phyloP scores from a whole-genome alignment of 2,329 filamentous ascomycete genomes.

The Scedosporium minutisporum region DNA sequence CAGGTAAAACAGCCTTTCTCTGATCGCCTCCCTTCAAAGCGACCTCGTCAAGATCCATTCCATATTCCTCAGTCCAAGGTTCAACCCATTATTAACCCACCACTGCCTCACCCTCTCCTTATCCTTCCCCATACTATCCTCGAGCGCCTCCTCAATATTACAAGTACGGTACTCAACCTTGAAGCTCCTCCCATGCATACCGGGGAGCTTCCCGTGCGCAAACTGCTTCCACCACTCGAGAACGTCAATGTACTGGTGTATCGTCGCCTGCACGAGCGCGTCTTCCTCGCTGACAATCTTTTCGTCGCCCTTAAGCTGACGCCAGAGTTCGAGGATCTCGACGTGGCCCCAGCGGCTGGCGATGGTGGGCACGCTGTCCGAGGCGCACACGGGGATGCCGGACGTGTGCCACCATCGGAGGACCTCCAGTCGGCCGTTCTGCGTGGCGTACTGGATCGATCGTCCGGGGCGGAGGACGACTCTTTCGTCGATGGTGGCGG shows the following conservation, averaged over 20 bases:
- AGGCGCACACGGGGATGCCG: slow-evolving; percentile 67
- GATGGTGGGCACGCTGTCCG: slow-evolving; percentile 73
- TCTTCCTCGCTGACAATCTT: slow-evolving; percentile 70
- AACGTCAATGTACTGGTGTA: slow-evolving; percentile 73
- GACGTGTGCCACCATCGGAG: slow-evolving; percentile 84
- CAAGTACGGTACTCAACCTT: slow-evolving; percentile 89
- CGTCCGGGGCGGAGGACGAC: slow-evolving; percentile 70
- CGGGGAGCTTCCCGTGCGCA: slow-evolving; percentile 43
- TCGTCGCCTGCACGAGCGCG: slow-evolving; percentile 77
- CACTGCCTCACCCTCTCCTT: slow-evolving; percentile 67
- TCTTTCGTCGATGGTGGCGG: slow-evolving; percentile 47
- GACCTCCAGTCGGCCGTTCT: slow-evolving; percentile 67
- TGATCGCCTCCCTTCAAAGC: slow-evolving; percentile 33
- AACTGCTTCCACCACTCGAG: slow-evolving; percentile 87
- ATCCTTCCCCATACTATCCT: slow-evolving; percentile 65
- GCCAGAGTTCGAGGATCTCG: slow-evolving; percentile 75
- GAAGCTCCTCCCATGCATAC: slow-evolving; percentile 46
- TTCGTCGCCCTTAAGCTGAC: slow-evolving; percentile 54
- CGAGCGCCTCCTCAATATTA: slow-evolving; percentile 88
- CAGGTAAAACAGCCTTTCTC: no score
- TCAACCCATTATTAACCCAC: slow-evolving; percentile 81
- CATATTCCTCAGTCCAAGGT: slow-evolving; percentile 70
- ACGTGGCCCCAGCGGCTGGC: slow-evolving; percentile 81
- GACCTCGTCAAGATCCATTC: slow-evolving; percentile 83
- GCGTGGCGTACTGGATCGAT: slow-evolving; percentile 72